Evolutionary conservation across 1,139 yeast genomes (phyloP).

Genomic region (Arxiozyma telluris): DNA sequence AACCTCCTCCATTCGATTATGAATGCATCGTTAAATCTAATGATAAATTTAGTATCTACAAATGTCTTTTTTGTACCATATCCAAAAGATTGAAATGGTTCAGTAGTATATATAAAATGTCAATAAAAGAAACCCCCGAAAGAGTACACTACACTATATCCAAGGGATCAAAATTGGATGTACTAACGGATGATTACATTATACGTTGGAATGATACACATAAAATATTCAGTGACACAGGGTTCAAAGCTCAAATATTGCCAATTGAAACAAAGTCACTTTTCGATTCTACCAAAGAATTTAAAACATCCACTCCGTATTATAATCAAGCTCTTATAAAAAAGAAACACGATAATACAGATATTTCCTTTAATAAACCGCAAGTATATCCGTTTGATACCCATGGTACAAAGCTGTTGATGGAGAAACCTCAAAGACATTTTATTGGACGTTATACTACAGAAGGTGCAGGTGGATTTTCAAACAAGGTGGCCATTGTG

Average conservation of each 20-base stretch:
- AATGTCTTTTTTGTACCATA: not conserved
- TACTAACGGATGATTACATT: not conserved
- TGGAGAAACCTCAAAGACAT: not conserved
- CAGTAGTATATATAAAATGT: not conserved
- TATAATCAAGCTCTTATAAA: not conserved
- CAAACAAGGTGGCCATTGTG: slow-evolving; percentile 9
- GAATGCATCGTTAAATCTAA: not conserved
- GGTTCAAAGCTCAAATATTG: not conserved
- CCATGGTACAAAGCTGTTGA: not conserved
- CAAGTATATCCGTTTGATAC: not conserved
- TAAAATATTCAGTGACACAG: not conserved
- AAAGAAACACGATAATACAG: not conserved
- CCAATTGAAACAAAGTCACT: not conserved
- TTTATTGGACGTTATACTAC: not conserved
- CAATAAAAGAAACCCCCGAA: not conserved
- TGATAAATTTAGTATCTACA: not conserved
- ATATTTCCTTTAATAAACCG: not conserved
- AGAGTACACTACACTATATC: not conserved
- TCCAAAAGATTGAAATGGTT: not conserved
- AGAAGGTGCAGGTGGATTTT: slow-evolving; percentile 1
- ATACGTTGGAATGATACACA: not conserved
- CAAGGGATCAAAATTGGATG: not conserved
- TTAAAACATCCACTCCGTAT: not conserved
- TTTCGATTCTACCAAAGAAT: not conserved
- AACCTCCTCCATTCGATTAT: slow-evolving; percentile 2